Conservation (phyloP, 805 yeast species). For the Wickerhamomyces ciferrii region DNA sequence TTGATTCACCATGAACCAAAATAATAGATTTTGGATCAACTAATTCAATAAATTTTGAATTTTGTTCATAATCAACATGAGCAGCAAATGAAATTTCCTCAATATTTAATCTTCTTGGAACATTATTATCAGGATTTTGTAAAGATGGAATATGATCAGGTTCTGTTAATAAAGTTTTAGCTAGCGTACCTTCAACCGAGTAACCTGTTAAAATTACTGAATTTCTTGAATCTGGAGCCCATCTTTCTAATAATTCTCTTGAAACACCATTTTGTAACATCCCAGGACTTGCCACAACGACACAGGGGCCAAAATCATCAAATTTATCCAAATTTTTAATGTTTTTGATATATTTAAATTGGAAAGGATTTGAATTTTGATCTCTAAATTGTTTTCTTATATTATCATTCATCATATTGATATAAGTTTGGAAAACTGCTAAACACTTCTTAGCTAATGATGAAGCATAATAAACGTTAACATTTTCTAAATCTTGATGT, state of each 20-base stretch:
- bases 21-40: conserved; percentile 83
- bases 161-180: conserved; percentile 80
- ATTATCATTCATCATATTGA: conserved; percentile 94
- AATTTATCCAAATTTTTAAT: conserved; percentile 75
- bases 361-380: conserved; percentile 83
- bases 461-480: conserved; percentile 88
- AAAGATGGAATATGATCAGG: conserved; percentile 87
- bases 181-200: conserved; percentile 98
- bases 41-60: conserved; percentile 82
- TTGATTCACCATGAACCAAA: conserved; percentile 94
- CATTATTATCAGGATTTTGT: conserved; percentile 71
- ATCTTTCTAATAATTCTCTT: conserved; percentile 81
- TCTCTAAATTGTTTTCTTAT: conserved; percentile 73
- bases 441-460: conserved; percentile 91
- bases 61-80: conserved; percentile 94
- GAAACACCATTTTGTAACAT: conserved; percentile 97
- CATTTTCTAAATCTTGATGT: conserved; percentile 75
- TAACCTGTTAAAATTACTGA: conserved; percentile 90
- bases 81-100: conserved; percentile 99
- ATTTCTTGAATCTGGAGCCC: conserved; percentile 97
- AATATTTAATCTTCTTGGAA: conserved; percentile 81
- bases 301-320: conserved; percentile 94
- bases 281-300: conserved; percentile 95
- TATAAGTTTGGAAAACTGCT: conserved; percentile 95
- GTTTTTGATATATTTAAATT: conserved; percentile 78